A percentile compares a stretch with the other conserved stretches of the same genome.
Evolutionary conservation across 345 rosid species (phyloP).

Genomic region (Populus davidiana): DNA sequence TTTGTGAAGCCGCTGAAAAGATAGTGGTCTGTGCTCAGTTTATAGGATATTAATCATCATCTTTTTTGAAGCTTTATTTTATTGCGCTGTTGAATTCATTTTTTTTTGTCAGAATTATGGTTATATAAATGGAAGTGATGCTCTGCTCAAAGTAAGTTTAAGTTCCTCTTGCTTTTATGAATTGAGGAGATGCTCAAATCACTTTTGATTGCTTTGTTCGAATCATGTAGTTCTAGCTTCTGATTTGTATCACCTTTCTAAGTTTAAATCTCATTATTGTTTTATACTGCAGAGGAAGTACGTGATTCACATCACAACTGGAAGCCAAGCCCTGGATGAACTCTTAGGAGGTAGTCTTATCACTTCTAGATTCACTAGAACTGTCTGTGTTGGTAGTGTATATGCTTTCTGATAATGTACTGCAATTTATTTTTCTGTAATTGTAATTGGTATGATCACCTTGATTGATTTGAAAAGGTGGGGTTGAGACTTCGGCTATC

Average conservation of each 20-base stretch:
- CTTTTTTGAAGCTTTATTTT: neutral
- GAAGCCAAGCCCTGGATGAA: slow-evolving; percentile 93
- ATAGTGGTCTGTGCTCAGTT: slow-evolving; percentile 62
- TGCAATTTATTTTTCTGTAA: neutral
- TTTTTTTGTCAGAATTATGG: slow-evolving; percentile 61
- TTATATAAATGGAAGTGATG: slow-evolving; percentile 87
- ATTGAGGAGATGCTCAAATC: neutral
- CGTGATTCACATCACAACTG: slow-evolving; percentile 79
- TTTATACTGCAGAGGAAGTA: slow-evolving; percentile 49
- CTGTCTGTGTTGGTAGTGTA: neutral
- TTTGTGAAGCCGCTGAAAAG: slow-evolving; percentile 96
- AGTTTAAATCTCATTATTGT: neutral
- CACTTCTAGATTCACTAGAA: neutral
- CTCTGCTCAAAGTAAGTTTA: slow-evolving; percentile 68
- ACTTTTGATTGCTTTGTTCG: neutral
- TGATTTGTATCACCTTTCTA: neutral
- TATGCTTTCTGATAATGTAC: neutral
- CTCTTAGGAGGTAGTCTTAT: slow-evolving; percentile 64
- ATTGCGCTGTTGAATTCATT: neutral
- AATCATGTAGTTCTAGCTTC: neutral
- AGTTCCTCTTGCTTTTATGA: slow-evolving; percentile 1
- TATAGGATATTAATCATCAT: neutral
- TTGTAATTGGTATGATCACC: neutral
- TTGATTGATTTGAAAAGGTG: slow-evolving; percentile 45
- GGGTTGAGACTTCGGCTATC: slow-evolving; percentile 69